Conservation (phyloP, 2,329 filamentous ascomycete species). For the Ceratocystis colombiana region DNA sequence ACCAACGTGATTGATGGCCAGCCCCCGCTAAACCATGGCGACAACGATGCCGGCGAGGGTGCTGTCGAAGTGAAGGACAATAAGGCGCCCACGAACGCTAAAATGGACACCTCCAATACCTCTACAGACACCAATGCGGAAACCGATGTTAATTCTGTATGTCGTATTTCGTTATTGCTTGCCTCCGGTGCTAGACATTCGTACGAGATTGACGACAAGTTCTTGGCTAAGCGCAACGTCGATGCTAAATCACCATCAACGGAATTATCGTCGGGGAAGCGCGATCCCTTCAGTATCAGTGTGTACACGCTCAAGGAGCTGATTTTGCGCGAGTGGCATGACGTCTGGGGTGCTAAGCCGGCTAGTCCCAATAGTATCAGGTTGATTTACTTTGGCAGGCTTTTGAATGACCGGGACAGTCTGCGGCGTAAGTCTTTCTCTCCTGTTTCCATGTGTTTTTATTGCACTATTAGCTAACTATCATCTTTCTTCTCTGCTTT, state of each 20-base stretch:
- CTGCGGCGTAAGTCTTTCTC: constrained; percentile 58
- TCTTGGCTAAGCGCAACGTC: constrained; percentile 71
- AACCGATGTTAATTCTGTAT: constrained; percentile 36
- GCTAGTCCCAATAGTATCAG: constrained; percentile 81
- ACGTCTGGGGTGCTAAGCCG: constrained; percentile 81
- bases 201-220: constrained; percentile 80
- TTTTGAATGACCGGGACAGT: constrained; percentile 78
- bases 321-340: constrained; percentile 85
- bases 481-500: constrained; percentile 16
- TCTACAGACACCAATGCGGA: neutral
- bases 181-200: constrained; percentile 75
- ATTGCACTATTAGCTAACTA: neutral
- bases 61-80: constrained; percentile 14
- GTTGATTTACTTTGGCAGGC: constrained; percentile 81
- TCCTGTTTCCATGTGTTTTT: neutral
- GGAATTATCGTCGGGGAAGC: constrained; percentile 36
- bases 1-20: neutral
- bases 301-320: constrained; percentile 91
- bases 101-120: constrained; percentile 19
- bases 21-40: constrained; percentile 19
- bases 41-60: constrained; percentile 3
- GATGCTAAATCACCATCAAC: constrained; percentile 52
- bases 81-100: constrained; percentile 25
- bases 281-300: constrained; percentile 80
- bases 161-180: constrained; percentile 73